Percentiles rank a stretch among this genome's conserved stretches.
These are phyloP conservation scores for Coprinopsis marcescibilis DNA, from an alignment of 768 basidiomycete genomes.

Conservation along the genomic window DNA sequence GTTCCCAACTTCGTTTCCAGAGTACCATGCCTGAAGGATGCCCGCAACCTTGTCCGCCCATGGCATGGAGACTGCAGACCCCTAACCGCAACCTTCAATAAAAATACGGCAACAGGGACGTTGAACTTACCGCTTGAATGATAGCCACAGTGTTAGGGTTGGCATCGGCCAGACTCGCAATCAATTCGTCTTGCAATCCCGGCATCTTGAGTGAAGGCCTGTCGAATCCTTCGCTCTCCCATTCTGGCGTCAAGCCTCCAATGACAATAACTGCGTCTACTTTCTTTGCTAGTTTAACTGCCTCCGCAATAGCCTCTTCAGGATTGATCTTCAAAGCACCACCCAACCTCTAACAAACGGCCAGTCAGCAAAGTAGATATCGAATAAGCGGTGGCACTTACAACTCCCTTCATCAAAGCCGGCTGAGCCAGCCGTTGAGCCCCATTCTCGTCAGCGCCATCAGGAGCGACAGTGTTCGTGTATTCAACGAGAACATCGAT, in stretches of 20 bases:
- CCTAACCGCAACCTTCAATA: slow-evolving; percentile 30
- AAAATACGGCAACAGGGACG: not conserved
- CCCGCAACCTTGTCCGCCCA: slow-evolving; percentile 54
- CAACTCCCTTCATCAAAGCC: slow-evolving; percentile 64
- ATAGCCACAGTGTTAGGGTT: slow-evolving; percentile 57
- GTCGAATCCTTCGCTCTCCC: slow-evolving; percentile 76
- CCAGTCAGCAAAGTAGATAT: not conserved
- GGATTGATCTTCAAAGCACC: slow-evolving; percentile 57
- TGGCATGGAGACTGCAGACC: slow-evolving; percentile 70
- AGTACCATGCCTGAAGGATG: slow-evolving; percentile 61
- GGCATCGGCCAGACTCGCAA: slow-evolving; percentile 42
- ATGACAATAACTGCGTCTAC: slow-evolving; percentile 55
- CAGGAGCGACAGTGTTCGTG: slow-evolving; percentile 53
- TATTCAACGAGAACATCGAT: slow-evolving; percentile 57
- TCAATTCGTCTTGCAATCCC: slow-evolving; percentile 53
- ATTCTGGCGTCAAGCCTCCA: slow-evolving; percentile 61
- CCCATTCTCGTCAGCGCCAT: slow-evolving; percentile 35
- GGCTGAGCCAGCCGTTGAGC: slow-evolving; percentile 49
- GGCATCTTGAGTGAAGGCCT: slow-evolving; percentile 56
- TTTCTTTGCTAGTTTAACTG: slow-evolving; percentile 46
- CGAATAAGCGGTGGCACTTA: slow-evolving; percentile 24
- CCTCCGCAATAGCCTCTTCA: slow-evolving; percentile 49
- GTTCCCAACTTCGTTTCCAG: slow-evolving; percentile 61
- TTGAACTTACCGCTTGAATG: slow-evolving; percentile 48
- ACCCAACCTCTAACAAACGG: slow-evolving; percentile 48